These are phyloP conservation scores for Monascus ruber DNA, from an alignment of 2,329 filamentous ascomycete species.

Conservation along the genomic window DNA sequence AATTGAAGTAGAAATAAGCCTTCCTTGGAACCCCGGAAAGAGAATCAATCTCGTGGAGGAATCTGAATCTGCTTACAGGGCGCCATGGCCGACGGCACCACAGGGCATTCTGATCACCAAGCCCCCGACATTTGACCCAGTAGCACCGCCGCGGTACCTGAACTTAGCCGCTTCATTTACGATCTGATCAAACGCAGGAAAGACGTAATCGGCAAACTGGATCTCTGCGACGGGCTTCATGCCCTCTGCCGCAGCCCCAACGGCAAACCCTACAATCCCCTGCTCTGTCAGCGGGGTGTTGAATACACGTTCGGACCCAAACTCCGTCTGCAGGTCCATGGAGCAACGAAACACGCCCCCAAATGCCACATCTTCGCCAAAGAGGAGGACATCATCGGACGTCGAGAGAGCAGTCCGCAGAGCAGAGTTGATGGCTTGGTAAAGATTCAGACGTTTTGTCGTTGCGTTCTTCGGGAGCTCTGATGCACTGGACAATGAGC, in stretches of 20 bases:
- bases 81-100: slow-evolving; percentile 81
- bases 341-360: slow-evolving; percentile 93
- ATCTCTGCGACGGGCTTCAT: slow-evolving; percentile 91
- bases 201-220: slow-evolving; percentile 92
- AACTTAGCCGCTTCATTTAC: slow-evolving; percentile 90
- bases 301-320: slow-evolving; percentile 82
- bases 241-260: slow-evolving; percentile 79
- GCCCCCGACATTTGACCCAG: slow-evolving; percentile 60
- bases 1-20: neutral
- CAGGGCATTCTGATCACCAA: slow-evolving; percentile 84
- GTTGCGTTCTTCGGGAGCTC: slow-evolving; percentile 62
- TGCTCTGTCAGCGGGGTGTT: slow-evolving; percentile 93
- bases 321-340: slow-evolving; percentile 78
- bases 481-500: slow-evolving; percentile 56
- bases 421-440: slow-evolving; percentile 86
- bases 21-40: neutral
- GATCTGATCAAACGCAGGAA: slow-evolving; percentile 84
- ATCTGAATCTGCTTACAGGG: slow-evolving; percentile 38
- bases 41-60: too few species aligned
- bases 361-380: slow-evolving; percentile 95
- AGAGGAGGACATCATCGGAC: slow-evolving; percentile 79
- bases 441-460: slow-evolving; percentile 83
- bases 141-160: slow-evolving; percentile 59
- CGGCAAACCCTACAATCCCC: slow-evolving; percentile 86
- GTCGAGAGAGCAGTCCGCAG: slow-evolving; percentile 68